These are phyloP conservation scores for Fonsecaea pedrosoi DNA, from an alignment of 2,329 filamentous ascomycete genomes.

Conservation along the genomic window DNA sequence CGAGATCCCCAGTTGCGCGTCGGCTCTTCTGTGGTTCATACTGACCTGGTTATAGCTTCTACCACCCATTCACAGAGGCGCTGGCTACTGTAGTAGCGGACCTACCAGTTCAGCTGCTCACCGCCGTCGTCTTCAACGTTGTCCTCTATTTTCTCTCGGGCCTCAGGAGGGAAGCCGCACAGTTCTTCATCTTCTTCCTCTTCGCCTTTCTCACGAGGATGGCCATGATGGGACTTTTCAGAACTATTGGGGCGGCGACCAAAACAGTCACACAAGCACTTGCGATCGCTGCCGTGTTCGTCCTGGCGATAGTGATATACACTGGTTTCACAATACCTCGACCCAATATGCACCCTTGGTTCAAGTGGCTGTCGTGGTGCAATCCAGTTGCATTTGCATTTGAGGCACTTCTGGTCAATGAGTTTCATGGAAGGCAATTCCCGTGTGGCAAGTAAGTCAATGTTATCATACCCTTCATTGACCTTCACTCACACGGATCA, in stretches of 20 bases:
- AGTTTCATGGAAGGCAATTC: slow-evolving; percentile 65
- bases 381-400: slow-evolving; percentile 72
- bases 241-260: slow-evolving; percentile 72
- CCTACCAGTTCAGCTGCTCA: slow-evolving; percentile 78
- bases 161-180: slow-evolving; percentile 72
- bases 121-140: slow-evolving; percentile 76
- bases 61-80: slow-evolving; percentile 89
- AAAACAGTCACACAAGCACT: slow-evolving; percentile 69
- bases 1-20: slow-evolving; percentile 58
- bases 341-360: slow-evolving; percentile 66
- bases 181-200: slow-evolving; percentile 86
- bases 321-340: slow-evolving; percentile 70
- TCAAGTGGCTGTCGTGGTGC: slow-evolving; percentile 70
- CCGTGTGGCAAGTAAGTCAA: slow-evolving; percentile 55
- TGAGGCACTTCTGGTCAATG: slow-evolving; percentile 64
- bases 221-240: slow-evolving; percentile 54
- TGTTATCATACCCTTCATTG: background rate
- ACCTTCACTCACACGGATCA: slow-evolving; percentile 63
- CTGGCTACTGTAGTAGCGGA: slow-evolving; percentile 84
- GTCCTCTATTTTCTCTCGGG: slow-evolving; percentile 87
- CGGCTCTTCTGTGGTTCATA: background rate
- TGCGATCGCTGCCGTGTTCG: slow-evolving; percentile 59
- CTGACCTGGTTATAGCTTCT: slow-evolving; percentile 54
- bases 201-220: slow-evolving; percentile 66
- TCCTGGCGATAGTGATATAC: slow-evolving; percentile 67